Evolutionary conservation across 1,284 basidiomycete genomes (phyloP).

Genomic region (Wolfiporia cocos): DNA sequence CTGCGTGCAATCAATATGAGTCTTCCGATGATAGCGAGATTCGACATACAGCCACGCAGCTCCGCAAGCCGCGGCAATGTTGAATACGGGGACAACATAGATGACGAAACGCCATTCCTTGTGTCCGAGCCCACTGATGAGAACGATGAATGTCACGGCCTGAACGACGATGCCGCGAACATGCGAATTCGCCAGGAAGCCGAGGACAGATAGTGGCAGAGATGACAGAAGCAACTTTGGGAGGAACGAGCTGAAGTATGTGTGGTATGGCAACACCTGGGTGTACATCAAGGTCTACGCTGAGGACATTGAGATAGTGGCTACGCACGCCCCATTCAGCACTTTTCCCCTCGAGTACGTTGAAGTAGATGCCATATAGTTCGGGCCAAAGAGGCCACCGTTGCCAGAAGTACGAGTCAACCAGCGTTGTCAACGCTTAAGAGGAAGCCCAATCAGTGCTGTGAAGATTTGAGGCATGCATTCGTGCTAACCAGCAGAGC

Average conservation of each 20-base stretch:
- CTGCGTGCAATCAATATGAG: no score
- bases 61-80: conserved; percentile 72
- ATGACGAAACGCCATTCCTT: conserved; percentile 97
- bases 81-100: conserved; percentile 81
- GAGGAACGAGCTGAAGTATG: conserved; percentile 68
- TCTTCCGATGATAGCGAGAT: no score
- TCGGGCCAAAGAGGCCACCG: conserved; percentile 82
- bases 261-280: conserved; percentile 66
- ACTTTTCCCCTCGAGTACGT: conserved; percentile 83
- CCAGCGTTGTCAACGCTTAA: conserved; percentile 51
- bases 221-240: conserved; percentile 76
- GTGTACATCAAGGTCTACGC: neutral
- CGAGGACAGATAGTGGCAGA: conserved; percentile 58
- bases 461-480: neutral
- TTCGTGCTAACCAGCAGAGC: conserved; percentile 59
- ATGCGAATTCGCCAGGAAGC: conserved; percentile 38
- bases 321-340: conserved; percentile 85
- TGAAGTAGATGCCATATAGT: conserved; percentile 76
- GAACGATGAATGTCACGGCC: conserved; percentile 47
- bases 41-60: conserved; percentile 55
- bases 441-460: neutral
- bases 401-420: conserved; percentile 90
- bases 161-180: conserved; percentile 49
- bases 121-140: conserved; percentile 77
- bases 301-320: neutral